These are phyloP conservation scores for Babesia sp. DNA, from an alignment of 169 alveolate species.

Conservation along the genomic window DNA sequence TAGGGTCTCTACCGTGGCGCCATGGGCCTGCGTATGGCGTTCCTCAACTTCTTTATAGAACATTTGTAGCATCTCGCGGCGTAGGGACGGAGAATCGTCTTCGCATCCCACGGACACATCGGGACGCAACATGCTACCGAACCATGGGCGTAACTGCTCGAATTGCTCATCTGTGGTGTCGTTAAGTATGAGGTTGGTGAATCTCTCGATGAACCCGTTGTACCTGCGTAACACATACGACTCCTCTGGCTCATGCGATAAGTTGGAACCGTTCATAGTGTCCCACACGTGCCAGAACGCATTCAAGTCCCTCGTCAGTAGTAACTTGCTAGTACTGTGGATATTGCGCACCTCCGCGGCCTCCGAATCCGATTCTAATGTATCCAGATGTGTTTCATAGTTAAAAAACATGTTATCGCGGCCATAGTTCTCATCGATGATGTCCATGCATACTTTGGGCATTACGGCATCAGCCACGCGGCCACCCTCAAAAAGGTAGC, in stretches of 20 bases:
- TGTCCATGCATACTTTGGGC: slow-evolving; percentile 1
- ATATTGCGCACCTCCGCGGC: background rate
- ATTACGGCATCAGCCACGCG: slow-evolving; percentile 10
- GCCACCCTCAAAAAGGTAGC: slow-evolving; percentile 16
- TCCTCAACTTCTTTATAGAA: slow-evolving; percentile 24
- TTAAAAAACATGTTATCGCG: slow-evolving; percentile 35
- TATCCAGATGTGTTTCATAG: slow-evolving; percentile 28
- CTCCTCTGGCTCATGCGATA: slow-evolving; percentile 12
- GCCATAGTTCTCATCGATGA: background rate
- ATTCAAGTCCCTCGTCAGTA: slow-evolving; percentile 49
- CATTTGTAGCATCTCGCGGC: background rate
- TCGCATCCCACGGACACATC: slow-evolving; percentile 15
- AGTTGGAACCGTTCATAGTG: slow-evolving; percentile 26
- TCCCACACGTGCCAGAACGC: slow-evolving; percentile 57
- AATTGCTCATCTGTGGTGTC: slow-evolving; percentile 22
- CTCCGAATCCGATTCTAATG: slow-evolving; percentile 2
- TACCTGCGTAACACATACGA: slow-evolving; percentile 13
- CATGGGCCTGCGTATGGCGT: background rate
- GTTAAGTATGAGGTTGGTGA: slow-evolving; percentile 27
- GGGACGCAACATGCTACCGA: slow-evolving; percentile 25
- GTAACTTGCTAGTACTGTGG: background rate
- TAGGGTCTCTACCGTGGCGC: slow-evolving; percentile 4
- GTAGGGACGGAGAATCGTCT: background rate
- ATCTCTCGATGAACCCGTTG: slow-evolving; percentile 14
- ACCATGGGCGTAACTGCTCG: slow-evolving; percentile 41